Evolutionary conservation across 2,329 filamentous ascomycete species (phyloP), one percentile per base, ranked within the genome.

Genomic region (Sporothrix luriei): DNA sequence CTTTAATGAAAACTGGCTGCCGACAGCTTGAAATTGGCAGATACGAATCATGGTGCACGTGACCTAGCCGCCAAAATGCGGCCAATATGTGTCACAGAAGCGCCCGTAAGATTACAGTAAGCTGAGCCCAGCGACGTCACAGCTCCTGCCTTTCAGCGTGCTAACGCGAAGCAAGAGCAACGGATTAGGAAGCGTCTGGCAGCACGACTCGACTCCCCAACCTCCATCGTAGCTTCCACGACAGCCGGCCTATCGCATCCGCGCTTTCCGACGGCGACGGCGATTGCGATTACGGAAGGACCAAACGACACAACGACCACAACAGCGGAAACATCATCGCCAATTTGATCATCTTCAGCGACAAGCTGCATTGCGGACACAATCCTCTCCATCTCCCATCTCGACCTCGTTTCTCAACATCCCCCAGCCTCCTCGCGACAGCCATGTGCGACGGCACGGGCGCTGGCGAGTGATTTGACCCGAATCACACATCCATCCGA

Each of bases 221-320:
- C 61, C 33, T 49, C 61, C 40, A 64, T 65, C 62, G 62, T 26
- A 65, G 46, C 62, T 65, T 65, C 62, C 62, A 46, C 62, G 46
- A 21, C 48, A 19, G 38, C 46, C 62, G 62, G 16, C 2, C 46
- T 49, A 21, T 26, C 16, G 26, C 43, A 64, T 65, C 62, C 43
- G 43, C 13, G 19, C 62, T 38, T 65, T 51, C 62, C 43, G 24
- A 33, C 46, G 46, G 21, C 62, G 46, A 51, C 26, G 26, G 14
- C 26, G 26, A 33, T 9, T 9, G 16, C 52, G 52, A 55, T 14
- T 14, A 16, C 52, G 52, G 40, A 43, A 43, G 14, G 40, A 43
- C 24, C 11, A n/a, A n/a, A 24, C 7, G 14, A 14, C 40, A 33
- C 2, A 7, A 21, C 49, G 11, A 52, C 26, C 6, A 29, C 16